Percentiles rank a stretch among this genome's conserved stretches.
Conservation (phyloP, 331 rosid species). For the Acacia concinna region DNA sequence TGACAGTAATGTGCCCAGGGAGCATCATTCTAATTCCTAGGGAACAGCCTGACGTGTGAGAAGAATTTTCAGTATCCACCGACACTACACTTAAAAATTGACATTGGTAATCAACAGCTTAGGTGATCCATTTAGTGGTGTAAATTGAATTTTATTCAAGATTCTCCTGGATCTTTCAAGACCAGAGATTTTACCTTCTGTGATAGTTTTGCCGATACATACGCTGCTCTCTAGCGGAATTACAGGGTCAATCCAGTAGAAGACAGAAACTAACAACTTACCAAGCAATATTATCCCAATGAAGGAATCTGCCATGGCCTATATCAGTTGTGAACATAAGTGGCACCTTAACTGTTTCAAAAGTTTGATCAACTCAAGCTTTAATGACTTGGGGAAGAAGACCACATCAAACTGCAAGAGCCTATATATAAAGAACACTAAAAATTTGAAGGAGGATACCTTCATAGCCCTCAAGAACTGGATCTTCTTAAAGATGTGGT, state of each 20-base stretch:
- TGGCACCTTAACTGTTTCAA: conserved; percentile 67
- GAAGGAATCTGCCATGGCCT: conserved; percentile 97
- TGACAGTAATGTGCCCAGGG: background rate
- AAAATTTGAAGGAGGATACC: conserved; percentile 45
- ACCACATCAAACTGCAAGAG: background rate
- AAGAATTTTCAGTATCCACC: no score
- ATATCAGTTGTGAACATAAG: conserved; percentile 72
- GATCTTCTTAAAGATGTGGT: conserved; percentile 79
- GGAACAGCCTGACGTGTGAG: no score
- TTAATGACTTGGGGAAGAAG: background rate
- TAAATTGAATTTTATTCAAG: background rate
- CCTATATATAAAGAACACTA: background rate
- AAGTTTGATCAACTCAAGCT: background rate
- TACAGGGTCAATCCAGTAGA: background rate
- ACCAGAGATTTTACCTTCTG: background rate
- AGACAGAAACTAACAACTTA: conserved; percentile 26
- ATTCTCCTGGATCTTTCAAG: background rate
- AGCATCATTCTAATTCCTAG: background rate
- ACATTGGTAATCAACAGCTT: conserved; percentile 16
- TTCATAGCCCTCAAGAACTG: conserved; percentile 86
- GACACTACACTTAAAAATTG: no score
- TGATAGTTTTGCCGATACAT: background rate
- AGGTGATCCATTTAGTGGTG: background rate
- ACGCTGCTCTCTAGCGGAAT: background rate
- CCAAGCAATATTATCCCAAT: conserved; percentile 78